These are phyloP conservation scores for Solanum bulbocastanum DNA, from an alignment of 257 asterid genomes.

Conservation along the genomic window DNA sequence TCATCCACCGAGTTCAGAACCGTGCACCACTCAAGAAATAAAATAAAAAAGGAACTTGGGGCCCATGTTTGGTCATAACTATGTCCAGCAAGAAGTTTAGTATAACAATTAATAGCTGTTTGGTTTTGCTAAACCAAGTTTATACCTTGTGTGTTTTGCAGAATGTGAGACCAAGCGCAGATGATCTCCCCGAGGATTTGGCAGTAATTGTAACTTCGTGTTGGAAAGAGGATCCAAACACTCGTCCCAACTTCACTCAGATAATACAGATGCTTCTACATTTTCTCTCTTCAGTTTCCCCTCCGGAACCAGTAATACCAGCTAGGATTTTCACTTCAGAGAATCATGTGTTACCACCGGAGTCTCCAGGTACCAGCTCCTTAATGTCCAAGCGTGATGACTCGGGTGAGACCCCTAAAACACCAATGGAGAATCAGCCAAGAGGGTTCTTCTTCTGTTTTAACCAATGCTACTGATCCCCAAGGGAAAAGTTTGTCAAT, in stretches of 20 bases:
- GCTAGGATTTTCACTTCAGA: constrained; percentile 46
- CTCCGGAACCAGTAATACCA: constrained; percentile 53
- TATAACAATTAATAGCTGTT: not conserved
- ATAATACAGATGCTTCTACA: constrained; percentile 91
- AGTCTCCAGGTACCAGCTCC: constrained; percentile 90
- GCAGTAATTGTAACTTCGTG: constrained; percentile 78
- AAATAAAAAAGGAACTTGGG: not conserved
- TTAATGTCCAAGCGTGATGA: constrained; percentile 66
- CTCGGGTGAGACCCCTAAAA: constrained; percentile 30
- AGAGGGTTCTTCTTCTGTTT: constrained; percentile 69
- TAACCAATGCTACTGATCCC: constrained; percentile 35
- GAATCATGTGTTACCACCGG: constrained; percentile 66
- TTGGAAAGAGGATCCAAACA: constrained; percentile 82
- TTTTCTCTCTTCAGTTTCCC: constrained; percentile 57
- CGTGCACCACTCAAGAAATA: not conserved
- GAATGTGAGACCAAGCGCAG: constrained; percentile 87
- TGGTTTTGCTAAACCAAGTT: not conserved
- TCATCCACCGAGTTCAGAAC: not conserved
- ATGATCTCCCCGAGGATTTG: constrained; percentile 66
- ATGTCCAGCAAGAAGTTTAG: not conserved
- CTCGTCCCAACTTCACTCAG: constrained; percentile 81
- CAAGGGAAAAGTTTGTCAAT: not conserved
- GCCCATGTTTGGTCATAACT: not conserved
- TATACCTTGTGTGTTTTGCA: constrained; percentile 15
- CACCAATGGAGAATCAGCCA: constrained; percentile 34